Evolutionary conservation across 169 alveolate species (phyloP).

Genomic region (Eimeria tenella): DNA sequence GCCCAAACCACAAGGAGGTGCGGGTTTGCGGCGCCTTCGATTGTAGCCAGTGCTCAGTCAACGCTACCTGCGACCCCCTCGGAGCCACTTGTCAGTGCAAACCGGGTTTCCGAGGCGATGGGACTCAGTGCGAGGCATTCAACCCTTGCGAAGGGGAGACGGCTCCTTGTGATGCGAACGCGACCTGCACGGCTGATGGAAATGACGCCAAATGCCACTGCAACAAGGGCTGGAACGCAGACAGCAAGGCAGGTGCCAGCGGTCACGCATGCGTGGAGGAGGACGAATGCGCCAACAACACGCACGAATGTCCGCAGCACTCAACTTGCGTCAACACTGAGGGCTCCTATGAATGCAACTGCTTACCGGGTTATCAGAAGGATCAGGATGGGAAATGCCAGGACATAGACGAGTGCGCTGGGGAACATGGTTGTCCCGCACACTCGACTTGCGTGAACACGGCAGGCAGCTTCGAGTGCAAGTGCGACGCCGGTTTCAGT

Average conservation of each 20-base stretch:
- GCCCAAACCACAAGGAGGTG: constrained; percentile 48
- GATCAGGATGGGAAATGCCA: constrained; percentile 73
- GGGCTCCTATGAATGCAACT: constrained; percentile 81
- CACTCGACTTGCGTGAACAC: constrained; percentile 81
- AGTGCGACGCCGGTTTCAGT: constrained; percentile 73
- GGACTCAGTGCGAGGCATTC: constrained; percentile 56
- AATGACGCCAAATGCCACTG: constrained; percentile 58
- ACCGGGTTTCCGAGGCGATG: constrained; percentile 76
- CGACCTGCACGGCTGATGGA: constrained; percentile 68
- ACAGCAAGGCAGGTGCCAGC: constrained; percentile 46
- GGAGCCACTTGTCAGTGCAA: constrained; percentile 53
- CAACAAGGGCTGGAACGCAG: constrained; percentile 54
- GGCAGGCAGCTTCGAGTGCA: constrained; percentile 82
- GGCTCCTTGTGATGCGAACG: constrained; percentile 56
- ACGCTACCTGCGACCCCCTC: constrained; percentile 49
- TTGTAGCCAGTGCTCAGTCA: constrained; percentile 56
- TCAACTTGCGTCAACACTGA: constrained; percentile 79
- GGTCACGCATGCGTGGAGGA: constrained; percentile 57
- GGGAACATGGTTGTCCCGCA: constrained; percentile 17
- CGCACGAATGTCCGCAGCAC: constrained; percentile 75
- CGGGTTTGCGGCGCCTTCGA: constrained; percentile 62
- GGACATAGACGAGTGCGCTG: constrained; percentile 83
- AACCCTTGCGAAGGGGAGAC: constrained; percentile 71
- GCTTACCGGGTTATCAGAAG: constrained; percentile 54
- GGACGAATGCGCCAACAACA: constrained; percentile 73